Percentiles rank a stretch among this genome's conserved stretches.
These are phyloP conservation scores for Barbatosphaeria neglecta DNA, from an alignment of 495 filamentous ascomycete species.

Conservation along the genomic window DNA sequence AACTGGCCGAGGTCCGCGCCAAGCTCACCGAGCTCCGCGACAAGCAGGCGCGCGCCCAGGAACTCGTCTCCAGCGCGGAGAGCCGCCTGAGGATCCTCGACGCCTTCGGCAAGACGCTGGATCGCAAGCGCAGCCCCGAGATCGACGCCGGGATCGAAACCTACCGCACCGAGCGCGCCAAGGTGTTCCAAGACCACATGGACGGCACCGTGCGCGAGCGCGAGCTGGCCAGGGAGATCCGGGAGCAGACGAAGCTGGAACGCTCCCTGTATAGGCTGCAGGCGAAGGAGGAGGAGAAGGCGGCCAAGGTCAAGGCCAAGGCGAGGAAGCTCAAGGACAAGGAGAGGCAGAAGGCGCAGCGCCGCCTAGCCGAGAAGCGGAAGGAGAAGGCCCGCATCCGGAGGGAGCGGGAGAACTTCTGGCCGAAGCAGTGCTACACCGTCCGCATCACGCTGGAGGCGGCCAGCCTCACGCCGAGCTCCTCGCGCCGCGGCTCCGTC, in stretches of 20 bases:
- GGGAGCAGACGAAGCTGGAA: constrained; percentile 19
- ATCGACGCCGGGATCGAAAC: constrained; percentile 23
- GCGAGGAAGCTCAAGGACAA: constrained; percentile 23
- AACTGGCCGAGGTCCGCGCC: constrained; percentile 13
- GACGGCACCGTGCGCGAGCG: constrained; percentile 17
- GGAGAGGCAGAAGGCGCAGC: constrained; percentile 23
- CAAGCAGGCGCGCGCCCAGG: constrained; percentile 15
- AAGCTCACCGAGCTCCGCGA: constrained; percentile 13
- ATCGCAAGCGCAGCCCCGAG: constrained; percentile 14
- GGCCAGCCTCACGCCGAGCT: constrained; percentile 34
- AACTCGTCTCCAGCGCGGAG: constrained; percentile 23
- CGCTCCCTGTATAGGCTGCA: constrained; percentile 12
- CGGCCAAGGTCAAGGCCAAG: constrained; percentile 28
- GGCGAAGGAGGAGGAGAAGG: constrained; percentile 14
- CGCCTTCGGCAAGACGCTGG: constrained; percentile 25
- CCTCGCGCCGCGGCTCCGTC: constrained; percentile 45
- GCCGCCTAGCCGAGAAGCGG: constrained; percentile 26
- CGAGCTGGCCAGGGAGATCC: constrained; percentile 24
- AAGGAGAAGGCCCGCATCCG: constrained; percentile 40
- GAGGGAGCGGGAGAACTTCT: constrained; percentile 41
- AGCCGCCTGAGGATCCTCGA: constrained; percentile 33
- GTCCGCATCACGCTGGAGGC: constrained; percentile 48
- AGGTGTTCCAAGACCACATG: constrained; percentile 31
- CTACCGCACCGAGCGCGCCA: constrained; percentile 37
- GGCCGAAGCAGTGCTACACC: constrained; percentile 45